These are phyloP conservation scores for Penicillium mononematosum DNA, from an alignment of 495 filamentous ascomycete genomes.

Conservation along the genomic window DNA sequence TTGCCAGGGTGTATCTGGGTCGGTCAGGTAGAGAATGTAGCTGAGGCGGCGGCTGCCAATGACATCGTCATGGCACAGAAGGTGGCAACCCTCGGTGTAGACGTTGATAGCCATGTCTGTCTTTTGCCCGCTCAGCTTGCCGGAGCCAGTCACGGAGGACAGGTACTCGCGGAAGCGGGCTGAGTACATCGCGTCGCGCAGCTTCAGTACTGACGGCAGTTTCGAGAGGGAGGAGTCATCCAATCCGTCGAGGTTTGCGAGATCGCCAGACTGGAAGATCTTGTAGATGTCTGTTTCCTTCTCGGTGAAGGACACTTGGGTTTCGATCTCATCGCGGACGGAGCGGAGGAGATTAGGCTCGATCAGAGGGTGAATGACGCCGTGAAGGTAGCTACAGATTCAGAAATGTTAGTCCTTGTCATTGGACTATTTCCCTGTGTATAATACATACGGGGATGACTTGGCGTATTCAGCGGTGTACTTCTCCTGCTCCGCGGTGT, in stretches of 20 bases:
- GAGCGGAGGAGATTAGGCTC: slow-evolving; percentile 74
- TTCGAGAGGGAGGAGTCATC: slow-evolving; percentile 76
- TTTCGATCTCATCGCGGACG: slow-evolving; percentile 85
- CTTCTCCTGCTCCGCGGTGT: slow-evolving; percentile 58
- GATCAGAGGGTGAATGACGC: slow-evolving; percentile 79
- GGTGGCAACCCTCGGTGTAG: slow-evolving; percentile 92
- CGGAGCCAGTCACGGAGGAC: slow-evolving; percentile 77
- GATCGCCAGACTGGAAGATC: slow-evolving; percentile 96
- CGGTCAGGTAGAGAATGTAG: slow-evolving; percentile 95
- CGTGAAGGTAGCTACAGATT: slow-evolving; percentile 71
- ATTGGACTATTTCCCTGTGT: slow-evolving; percentile 6
- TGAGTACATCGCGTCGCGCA: slow-evolving; percentile 93
- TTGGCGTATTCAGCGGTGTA: slow-evolving; percentile 69
- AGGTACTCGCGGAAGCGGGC: slow-evolving; percentile 84
- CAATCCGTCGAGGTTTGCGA: slow-evolving; percentile 94
- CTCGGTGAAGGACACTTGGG: slow-evolving; percentile 88
- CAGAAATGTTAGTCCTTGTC: slow-evolving; percentile 13
- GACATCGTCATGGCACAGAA: slow-evolving; percentile 97
- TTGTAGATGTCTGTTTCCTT: slow-evolving; percentile 99
- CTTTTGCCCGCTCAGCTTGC: slow-evolving; percentile 85
- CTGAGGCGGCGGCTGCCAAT: slow-evolving; percentile 90
- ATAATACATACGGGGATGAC: slow-evolving; percentile 63
- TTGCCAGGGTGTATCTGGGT: slow-evolving; percentile 90
- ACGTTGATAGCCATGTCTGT: slow-evolving; percentile 99
- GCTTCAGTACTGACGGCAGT: slow-evolving; percentile 78